A percentile compares a stretch with the other conserved stretches of the same genome.
These are phyloP conservation scores for Ormosia emarginata DNA, from an alignment of 306 rosid genomes.

Conservation along the genomic window DNA sequence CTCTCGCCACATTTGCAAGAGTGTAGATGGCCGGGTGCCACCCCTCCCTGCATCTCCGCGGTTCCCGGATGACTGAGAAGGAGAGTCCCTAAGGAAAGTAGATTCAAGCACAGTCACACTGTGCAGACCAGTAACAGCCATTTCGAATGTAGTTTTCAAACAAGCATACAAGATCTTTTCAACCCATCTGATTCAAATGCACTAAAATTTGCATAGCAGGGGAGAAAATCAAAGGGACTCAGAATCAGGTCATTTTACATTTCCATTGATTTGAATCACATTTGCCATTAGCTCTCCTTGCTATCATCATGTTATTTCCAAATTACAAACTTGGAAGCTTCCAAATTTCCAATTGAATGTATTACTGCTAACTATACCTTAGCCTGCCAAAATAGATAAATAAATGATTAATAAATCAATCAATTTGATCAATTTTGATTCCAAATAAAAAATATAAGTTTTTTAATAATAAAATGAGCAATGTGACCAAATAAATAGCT, in stretches of 20 bases:
- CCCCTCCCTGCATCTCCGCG: slow-evolving; percentile 59
- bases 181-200: slow-evolving; percentile 52
- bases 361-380: slow-evolving; percentile 16
- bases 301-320: not conserved
- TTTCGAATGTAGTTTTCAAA: slow-evolving; percentile 26
- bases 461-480: not conserved
- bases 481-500: not conserved
- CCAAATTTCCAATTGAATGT: not conserved
- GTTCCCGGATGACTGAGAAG: slow-evolving; percentile 50
- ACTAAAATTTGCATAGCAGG: slow-evolving; percentile 31
- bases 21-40: slow-evolving; percentile 57
- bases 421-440: not conserved
- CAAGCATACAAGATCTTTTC: slow-evolving; percentile 25
- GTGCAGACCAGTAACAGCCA: slow-evolving; percentile 93
- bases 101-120: slow-evolving; percentile 70
- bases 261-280: slow-evolving; percentile 19
- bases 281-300: not conserved
- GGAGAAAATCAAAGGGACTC: slow-evolving; percentile 32
- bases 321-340: not conserved
- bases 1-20: slow-evolving; percentile 80
- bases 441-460: not conserved
- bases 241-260: slow-evolving; percentile 33
- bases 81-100: slow-evolving; percentile 70
- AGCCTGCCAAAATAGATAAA: slow-evolving; percentile 39
- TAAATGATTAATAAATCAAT: slow-evolving; percentile 4